Evolutionary conservation across 495 filamentous ascomycete species (phyloP).

Genomic region (Hypoxylon fragiforme): DNA sequence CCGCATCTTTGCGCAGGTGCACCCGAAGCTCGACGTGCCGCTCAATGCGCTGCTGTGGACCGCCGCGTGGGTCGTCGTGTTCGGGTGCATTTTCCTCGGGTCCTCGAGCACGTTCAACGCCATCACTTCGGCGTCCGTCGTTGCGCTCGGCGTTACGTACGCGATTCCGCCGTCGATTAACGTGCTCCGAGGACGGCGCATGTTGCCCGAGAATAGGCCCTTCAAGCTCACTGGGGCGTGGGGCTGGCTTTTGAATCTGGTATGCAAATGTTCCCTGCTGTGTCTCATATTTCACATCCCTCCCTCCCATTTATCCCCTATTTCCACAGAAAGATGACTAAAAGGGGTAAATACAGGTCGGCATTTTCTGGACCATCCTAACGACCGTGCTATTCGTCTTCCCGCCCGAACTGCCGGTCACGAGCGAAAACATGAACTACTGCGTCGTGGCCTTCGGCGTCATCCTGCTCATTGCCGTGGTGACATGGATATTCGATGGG

Average conservation of each 20-base stretch:
- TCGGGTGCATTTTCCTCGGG: conserved; percentile 76
- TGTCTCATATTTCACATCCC: not conserved
- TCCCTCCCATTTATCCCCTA: not conserved
- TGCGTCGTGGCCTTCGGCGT: conserved; percentile 72
- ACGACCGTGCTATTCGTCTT: conserved; percentile 79
- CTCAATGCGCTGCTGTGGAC: conserved; percentile 72
- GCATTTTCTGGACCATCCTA: conserved; percentile 64
- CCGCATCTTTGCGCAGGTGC: conserved; percentile 63
- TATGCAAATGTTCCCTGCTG: conserved; percentile 20
- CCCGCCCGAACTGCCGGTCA: conserved; percentile 68
- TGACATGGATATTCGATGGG: conserved; percentile 76
- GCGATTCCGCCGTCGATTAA: conserved; percentile 73
- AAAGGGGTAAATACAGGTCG: conserved; percentile 49
- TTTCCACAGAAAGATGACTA: not conserved
- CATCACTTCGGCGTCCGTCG: conserved; percentile 71
- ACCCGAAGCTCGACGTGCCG: conserved; percentile 65
- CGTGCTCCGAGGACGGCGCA: conserved; percentile 63
- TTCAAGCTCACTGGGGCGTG: conserved; percentile 62
- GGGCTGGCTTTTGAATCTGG: conserved; percentile 66
- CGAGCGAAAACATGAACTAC: conserved; percentile 76
- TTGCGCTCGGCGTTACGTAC: conserved; percentile 72
- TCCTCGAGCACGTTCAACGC: conserved; percentile 68
- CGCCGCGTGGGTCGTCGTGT: conserved; percentile 63
- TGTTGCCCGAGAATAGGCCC: conserved; percentile 60
- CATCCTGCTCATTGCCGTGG: conserved; percentile 63